Evolutionary conservation across 352 stramenopile species (phyloP).

Genomic region (Globisporangium uncinulatum): DNA sequence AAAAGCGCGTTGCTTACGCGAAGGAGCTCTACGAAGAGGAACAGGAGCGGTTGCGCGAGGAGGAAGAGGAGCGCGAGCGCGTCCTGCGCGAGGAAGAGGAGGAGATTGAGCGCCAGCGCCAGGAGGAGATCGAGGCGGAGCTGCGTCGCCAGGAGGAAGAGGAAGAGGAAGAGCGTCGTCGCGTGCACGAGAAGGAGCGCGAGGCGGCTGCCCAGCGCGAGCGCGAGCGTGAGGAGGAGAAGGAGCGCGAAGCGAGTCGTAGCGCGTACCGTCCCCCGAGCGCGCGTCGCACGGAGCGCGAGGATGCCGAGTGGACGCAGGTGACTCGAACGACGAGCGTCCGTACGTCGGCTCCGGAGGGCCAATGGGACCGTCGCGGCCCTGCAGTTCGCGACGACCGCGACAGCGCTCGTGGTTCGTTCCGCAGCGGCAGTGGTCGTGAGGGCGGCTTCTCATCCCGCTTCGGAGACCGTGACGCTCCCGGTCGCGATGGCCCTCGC

Average conservation of each 20-base stretch:
- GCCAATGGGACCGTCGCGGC: conserved; percentile 51
- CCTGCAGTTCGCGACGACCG: conserved; percentile 34
- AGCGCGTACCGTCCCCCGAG: conserved; percentile 21
- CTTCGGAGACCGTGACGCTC: conserved; percentile 11
- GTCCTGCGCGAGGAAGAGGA: conserved; percentile 50
- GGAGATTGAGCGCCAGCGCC: conserved; percentile 45
- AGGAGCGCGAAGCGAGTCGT: conserved; percentile 23
- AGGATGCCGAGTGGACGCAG: conserved; percentile 66
- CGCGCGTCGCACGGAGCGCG: conserved; percentile 23
- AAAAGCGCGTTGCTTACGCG: conserved; percentile 54
- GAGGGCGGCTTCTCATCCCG: conserved; percentile 15
- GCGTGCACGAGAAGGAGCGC: conserved; percentile 37
- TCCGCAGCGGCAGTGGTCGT: conserved; percentile 6
- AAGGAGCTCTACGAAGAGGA: conserved; percentile 70
- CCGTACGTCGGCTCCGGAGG: conserved; percentile 36
- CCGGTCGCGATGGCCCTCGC: neutral
- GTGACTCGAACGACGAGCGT: conserved; percentile 31
- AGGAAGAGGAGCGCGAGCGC: conserved; percentile 62
- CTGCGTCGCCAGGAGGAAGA: conserved; percentile 63
- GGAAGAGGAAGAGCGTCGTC: conserved; percentile 35
- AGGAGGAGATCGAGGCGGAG: conserved; percentile 59
- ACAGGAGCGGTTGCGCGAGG: conserved; percentile 47
- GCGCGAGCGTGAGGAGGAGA: conserved; percentile 27
- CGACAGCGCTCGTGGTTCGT: conserved; percentile 15
- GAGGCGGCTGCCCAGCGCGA: conserved; percentile 16